These are phyloP conservation scores for Posidonia oceanica DNA, from an alignment of 116 monocot genomes.

Conservation along the genomic window DNA sequence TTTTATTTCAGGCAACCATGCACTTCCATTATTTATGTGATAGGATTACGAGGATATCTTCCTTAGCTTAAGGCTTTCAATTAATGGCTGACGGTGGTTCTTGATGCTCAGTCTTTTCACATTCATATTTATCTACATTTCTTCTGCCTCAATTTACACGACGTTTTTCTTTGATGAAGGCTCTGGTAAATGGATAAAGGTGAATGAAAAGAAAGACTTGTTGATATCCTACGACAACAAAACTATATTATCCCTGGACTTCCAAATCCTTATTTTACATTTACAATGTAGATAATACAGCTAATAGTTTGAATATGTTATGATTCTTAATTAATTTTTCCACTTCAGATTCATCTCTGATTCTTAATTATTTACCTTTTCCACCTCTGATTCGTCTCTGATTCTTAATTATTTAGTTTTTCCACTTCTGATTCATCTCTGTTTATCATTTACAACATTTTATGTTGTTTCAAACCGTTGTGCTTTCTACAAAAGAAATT, in stretches of 20 bases:
- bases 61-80: no score
- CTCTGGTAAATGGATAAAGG: slow-evolving; percentile 61
- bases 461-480: slow-evolving; percentile 74
- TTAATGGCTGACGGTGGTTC: no score
- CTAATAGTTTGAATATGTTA: neutral
- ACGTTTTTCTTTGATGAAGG: neutral
- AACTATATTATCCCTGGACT: slow-evolving; percentile 75
- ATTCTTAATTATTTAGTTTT: neutral
- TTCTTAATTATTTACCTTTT: neutral
- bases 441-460: slow-evolving; percentile 50
- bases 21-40: no score
- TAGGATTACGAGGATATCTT: no score
- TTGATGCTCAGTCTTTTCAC: no score
- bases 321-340: neutral
- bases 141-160: neutral
- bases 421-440: neutral
- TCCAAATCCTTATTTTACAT: slow-evolving; percentile 35
- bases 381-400: neutral
- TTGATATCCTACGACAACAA: slow-evolving; percentile 39
- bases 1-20: no score
- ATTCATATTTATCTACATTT: no score
- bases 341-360: neutral
- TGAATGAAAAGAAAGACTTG: slow-evolving; percentile 74
- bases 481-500: slow-evolving; percentile 65
- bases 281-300: neutral